Base-by-base conservation (phyloP, 495 filamentous ascomycete species). In the Aspergillus haitiensis region DNA sequence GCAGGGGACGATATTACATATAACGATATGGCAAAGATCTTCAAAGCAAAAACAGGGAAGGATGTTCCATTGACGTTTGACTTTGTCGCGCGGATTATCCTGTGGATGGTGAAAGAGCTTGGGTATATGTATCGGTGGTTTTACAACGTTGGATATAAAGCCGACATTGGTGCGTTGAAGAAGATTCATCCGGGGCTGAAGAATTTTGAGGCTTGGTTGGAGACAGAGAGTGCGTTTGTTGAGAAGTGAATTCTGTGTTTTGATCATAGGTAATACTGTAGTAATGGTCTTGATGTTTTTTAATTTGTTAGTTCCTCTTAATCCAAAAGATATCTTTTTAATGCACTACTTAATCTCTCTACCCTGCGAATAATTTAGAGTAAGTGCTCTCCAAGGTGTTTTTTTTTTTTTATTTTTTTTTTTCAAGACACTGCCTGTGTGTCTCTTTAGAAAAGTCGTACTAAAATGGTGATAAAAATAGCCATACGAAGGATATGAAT, bases 121-220 rank as follows among this genome's bases (percentile, higher is more conserved):
- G 78, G 78, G 0, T 59, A 58, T 2, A 91, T 91, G 86, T 84
- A 89, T 58, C 64, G 66, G 36, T 91, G 80, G 77, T 89, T 91
- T 56, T 72, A 81, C 63, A 77, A 81, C 45, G 75, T 81, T 48
- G 87, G 86, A 1, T 90, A 81, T 62, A 77, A 75, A 1, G 84
- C 77, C 9, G 80, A 90, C 74, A 81, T 92, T 36, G 55, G 55
- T 53, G 78, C 70, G 49, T 60, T 84, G 66, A 82, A 67, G 72
- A 72, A 65, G 52, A 67, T 79, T 56, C 63, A 87, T 64, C 81
- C 81, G 11, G 70, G 65, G 0, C 45, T 88, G 64, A 81, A 84
- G 74, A 70, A 80, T 40, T 84, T 89, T 67, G 81, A 77, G 63
- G 70, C 65, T 7, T 90, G 86, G 84, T 59, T 90, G 64, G 78